Conservation (phyloP, 176 grass and related monocot genomes). For the Eragrostis nindensis region DNA sequence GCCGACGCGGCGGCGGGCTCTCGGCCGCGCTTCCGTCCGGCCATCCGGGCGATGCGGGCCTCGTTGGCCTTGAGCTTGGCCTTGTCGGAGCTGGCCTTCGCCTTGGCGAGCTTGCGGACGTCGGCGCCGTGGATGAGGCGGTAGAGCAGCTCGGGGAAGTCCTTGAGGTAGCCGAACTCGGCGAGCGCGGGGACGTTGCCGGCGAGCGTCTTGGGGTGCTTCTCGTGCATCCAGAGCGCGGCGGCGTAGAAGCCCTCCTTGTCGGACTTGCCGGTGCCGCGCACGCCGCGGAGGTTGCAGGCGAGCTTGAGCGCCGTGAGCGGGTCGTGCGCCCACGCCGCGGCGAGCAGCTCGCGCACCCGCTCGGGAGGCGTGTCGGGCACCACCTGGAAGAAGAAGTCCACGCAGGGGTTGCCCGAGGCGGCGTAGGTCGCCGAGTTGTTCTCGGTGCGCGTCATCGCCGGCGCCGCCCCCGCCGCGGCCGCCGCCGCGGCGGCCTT, state of each 20-base stretch:
- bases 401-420: too few species aligned
- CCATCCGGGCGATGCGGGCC: too few species aligned
- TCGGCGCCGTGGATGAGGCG: slow-evolving; percentile 45
- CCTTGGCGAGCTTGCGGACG: slow-evolving; percentile 1
- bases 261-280: slow-evolving; percentile 10
- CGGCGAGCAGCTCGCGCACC: slow-evolving; percentile 16
- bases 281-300: slow-evolving; percentile 19
- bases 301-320: slow-evolving; percentile 51
- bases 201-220: slow-evolving; percentile 51
- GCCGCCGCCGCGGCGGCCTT: too few species aligned
- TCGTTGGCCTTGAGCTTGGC: too few species aligned
- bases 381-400: slow-evolving; percentile 60
- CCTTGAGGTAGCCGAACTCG: slow-evolving; percentile 59
- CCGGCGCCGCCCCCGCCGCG: too few species aligned
- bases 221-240: slow-evolving; percentile 12
- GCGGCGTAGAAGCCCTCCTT: neutral
- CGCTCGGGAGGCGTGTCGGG: slow-evolving; percentile 20
- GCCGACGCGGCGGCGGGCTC: too few species aligned
- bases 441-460: too few species aligned
- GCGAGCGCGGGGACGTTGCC: slow-evolving; percentile 36
- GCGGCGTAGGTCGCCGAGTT: too few species aligned
- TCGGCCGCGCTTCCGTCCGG: too few species aligned
- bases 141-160: slow-evolving; percentile 58
- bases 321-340: slow-evolving; percentile 50
- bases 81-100: too few species aligned